Evolutionary conservation across 1,284 basidiomycete genomes (phyloP).

Genomic region (Porodaedalea pini): DNA sequence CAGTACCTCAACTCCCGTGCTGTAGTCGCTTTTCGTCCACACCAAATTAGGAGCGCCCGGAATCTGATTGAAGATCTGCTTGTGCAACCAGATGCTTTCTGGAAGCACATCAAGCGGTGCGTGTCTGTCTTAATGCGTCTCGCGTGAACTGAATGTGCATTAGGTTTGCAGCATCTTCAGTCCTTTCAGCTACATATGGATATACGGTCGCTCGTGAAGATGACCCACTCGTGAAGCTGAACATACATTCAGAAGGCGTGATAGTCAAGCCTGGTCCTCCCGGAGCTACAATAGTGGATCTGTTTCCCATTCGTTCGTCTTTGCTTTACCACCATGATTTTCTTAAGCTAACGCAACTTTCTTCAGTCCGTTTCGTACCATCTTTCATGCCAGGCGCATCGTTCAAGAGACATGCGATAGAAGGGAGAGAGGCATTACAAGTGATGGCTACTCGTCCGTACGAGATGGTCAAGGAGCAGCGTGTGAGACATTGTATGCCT

Average conservation of each 20-base stretch:
- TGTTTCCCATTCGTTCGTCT: conserved; percentile 15
- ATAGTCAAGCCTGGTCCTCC: conserved; percentile 10
- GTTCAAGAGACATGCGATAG: conserved; percentile 9
- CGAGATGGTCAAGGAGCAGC: conserved; percentile 8
- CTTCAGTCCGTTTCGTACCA: conserved; percentile 15
- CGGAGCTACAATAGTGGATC: conserved; percentile 12
- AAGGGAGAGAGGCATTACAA: conserved; percentile 1
- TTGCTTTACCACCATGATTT: neutral
- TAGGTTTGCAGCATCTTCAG: conserved; percentile 14
- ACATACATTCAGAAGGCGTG: neutral
- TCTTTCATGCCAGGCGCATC: conserved; percentile 10
- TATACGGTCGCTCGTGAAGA: conserved; percentile 21
- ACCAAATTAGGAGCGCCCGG: conserved; percentile 28
- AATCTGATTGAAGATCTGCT: conserved; percentile 26
- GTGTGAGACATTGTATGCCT: neutral
- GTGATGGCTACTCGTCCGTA: conserved; percentile 10
- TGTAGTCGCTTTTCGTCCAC: conserved; percentile 24
- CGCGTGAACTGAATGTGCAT: neutral
- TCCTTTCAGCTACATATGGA: conserved; percentile 15
- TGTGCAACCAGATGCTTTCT: conserved; percentile 25
- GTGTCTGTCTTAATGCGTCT: conserved; percentile 15
- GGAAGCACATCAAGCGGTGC: conserved; percentile 27
- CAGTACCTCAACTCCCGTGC: conserved; percentile 26
- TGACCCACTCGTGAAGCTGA: conserved; percentile 29
- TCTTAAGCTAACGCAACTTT: neutral